Evolutionary conservation across 2,329 filamentous ascomycete species (phyloP).

Genomic region (Verruconis gallopava): DNA sequence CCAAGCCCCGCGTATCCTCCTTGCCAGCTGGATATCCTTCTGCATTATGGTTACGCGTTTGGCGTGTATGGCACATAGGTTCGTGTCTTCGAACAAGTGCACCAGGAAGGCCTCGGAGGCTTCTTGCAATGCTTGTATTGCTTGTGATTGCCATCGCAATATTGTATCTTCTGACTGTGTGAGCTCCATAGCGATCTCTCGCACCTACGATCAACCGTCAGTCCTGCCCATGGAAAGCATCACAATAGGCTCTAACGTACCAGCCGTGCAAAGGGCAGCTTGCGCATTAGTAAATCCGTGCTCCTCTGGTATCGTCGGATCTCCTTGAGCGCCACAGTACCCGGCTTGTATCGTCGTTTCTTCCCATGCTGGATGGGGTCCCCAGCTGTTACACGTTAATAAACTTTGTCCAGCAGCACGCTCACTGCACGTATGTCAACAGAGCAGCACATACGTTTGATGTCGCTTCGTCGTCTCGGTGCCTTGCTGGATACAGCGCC

Average conservation of each 20-base stretch:
- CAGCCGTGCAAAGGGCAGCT: constrained; percentile 94
- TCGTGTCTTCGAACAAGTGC: constrained; percentile 96
- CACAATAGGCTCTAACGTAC: constrained; percentile 27
- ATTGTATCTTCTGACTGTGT: constrained; percentile 53
- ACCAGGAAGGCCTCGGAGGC: constrained; percentile 98
- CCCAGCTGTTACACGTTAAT: constrained; percentile 17
- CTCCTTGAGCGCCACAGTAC: constrained; percentile 94
- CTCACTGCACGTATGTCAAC: too few species aligned
- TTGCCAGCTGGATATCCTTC: constrained; percentile 95
- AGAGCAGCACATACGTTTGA: constrained; percentile 1
- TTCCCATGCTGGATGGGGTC: constrained; percentile 17
- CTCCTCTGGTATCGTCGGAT: constrained; percentile 98
- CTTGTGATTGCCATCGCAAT: constrained; percentile 94
- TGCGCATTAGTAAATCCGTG: constrained; percentile 90
- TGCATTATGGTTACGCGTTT: constrained; percentile 98
- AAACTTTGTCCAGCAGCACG: too few species aligned
- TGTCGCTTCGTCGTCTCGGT: constrained; percentile 3
- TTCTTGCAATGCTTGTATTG: constrained; percentile 95
- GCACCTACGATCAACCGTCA: constrained; percentile 34
- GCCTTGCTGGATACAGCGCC: constrained; percentile 1
- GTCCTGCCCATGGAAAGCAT: neutral
- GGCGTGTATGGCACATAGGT: constrained; percentile 96
- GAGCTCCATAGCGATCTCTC: constrained; percentile 94
- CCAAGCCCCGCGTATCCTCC: constrained; percentile 65
- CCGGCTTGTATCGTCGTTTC: constrained; percentile 35